Percentiles rank a stretch among this genome's conserved stretches.
These are phyloP conservation scores for Aspergillus tubingensis DNA, from an alignment of 2,329 filamentous ascomycete genomes.

Conservation along the genomic window DNA sequence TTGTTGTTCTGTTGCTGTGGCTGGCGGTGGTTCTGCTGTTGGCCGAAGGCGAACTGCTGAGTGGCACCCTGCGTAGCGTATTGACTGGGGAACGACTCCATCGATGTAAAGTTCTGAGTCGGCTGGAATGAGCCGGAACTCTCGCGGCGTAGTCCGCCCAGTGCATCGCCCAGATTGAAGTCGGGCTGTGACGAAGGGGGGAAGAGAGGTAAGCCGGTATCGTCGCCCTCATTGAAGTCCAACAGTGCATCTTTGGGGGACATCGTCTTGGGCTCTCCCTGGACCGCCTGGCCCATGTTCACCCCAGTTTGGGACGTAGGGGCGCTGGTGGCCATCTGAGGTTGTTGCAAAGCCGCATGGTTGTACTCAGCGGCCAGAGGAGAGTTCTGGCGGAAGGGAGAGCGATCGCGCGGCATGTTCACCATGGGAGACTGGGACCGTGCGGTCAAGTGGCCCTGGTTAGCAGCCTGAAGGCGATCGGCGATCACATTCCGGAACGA, in stretches of 20 bases:
- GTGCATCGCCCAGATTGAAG: constrained; percentile 50
- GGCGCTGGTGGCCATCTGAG: constrained; percentile 47
- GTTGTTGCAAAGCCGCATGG: constrained; percentile 34
- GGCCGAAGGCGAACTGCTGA: constrained; percentile 54
- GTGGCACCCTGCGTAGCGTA: constrained; percentile 47
- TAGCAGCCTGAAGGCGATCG: constrained; percentile 76
- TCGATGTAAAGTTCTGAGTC: constrained; percentile 38
- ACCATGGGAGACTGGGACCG: constrained; percentile 59
- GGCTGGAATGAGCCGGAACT: constrained; percentile 39
- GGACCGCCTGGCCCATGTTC: constrained; percentile 32
- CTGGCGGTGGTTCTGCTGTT: constrained; percentile 25
- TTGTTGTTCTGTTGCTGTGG: constrained; percentile 33
- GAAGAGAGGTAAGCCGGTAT: constrained; percentile 65
- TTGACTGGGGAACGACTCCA: constrained; percentile 46
- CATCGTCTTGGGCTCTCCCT: constrained; percentile 72
- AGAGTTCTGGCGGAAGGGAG: constrained; percentile 77
- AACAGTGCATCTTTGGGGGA: constrained; percentile 90
- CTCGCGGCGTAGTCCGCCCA: constrained; percentile 38
- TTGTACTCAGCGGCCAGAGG: constrained; percentile 57
- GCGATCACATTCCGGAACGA: constrained; percentile 66
- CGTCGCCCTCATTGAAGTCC: constrained; percentile 75
- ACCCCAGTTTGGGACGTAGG: constrained; percentile 36
- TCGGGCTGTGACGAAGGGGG: constrained; percentile 59
- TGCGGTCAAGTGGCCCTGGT: constrained; percentile 69
- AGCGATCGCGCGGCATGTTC: constrained; percentile 64